phyloP scores from a whole-genome alignment of 164 flowering plant genomes.

The Vitis cinerea region DNA sequence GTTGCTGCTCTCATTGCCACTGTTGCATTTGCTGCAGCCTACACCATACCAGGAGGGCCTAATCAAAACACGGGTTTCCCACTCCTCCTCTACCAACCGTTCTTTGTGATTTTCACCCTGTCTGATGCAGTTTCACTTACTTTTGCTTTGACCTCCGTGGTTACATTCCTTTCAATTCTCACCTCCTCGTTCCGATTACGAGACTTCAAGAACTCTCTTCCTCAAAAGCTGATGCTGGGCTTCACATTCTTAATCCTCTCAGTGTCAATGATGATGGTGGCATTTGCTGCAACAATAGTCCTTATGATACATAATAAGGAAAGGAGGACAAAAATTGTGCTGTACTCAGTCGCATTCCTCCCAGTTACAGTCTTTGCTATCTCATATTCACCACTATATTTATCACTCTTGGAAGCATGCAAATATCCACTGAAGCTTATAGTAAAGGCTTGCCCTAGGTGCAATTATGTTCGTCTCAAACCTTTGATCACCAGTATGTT shows the following conservation, averaged over 20 bases:
- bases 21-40: slow-evolving; percentile 27
- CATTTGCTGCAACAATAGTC: slow-evolving; percentile 15
- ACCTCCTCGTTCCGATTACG: slow-evolving; percentile 6
- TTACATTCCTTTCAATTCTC: slow-evolving; percentile 12
- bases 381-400: slow-evolving; percentile 15
- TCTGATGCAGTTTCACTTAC: slow-evolving; percentile 15
- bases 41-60: slow-evolving; percentile 30
- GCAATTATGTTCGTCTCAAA: background rate
- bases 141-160: slow-evolving; percentile 12
- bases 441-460: background rate
- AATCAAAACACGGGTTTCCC: slow-evolving; percentile 16
- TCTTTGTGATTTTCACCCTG: slow-evolving; percentile 13
- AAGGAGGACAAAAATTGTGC: background rate
- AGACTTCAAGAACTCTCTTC: slow-evolving; percentile 11
- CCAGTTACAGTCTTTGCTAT: slow-evolving; percentile 3
- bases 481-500: no score
- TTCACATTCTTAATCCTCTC: slow-evolving; percentile 8
- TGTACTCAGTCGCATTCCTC: background rate
- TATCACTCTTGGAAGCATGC: background rate
- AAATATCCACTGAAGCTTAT: background rate
- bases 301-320: slow-evolving; percentile 3
- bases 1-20: slow-evolving; percentile 23
- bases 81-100: background rate
- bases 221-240: slow-evolving; percentile 8
- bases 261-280: slow-evolving; percentile 4